Base-by-base conservation (phyloP, 2,329 filamentous ascomycete genomes). In the Colletotrichum tropicale region DNA sequence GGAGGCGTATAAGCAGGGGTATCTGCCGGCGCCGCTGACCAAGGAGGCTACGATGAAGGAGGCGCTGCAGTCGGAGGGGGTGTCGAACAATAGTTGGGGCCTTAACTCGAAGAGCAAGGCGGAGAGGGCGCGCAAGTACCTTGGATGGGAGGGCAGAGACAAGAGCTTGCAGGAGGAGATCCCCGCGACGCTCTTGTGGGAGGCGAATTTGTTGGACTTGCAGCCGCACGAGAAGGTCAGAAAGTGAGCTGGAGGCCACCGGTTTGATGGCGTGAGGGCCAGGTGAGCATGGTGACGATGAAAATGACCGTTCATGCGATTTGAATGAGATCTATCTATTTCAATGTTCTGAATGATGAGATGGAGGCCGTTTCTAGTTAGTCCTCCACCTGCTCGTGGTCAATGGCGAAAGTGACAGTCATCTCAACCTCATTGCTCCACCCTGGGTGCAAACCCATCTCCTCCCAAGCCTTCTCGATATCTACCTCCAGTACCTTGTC, bases 341-440 rank as follows among this genome's bases (percentile, higher is more conserved):
- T 13, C n/a, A 13, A 52, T 52, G n/a, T 52, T 21, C 12, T 21
- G 43, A 12, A 12, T 24, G n/a, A 12, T 52, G 43, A 21, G 10
- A 52, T 24, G 43, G n/a, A 52, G n/a, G 12, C 43, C 43, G n/a
- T 1, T 52, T 52, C 43, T 52, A 28, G 16, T 0, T 43, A 55
- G 13, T 72, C 36, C 13, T 26, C 43, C n/a, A 34, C 6, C 24
- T 69, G 28, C 18, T 75, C 76, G 21, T 72, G 74, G 52, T 86
- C 87, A 61, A 87, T 80, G 28, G 83, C 83, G 64, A 91, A 88
- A 71, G 87, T 93, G 7, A 95, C 83, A 81, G 93, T 93, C 56
- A 98, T 86, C 76, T 91, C 88, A 48, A 96, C 89, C 83, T 98
- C 94, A 82, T 98, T 98, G 78, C 92, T 93, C 93, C 94, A 98